A percentile compares a stretch with the other conserved stretches of the same genome.
Evolutionary conservation across 148 eudicot species (phyloP).

Genomic region (Bassia scoparia): DNA sequence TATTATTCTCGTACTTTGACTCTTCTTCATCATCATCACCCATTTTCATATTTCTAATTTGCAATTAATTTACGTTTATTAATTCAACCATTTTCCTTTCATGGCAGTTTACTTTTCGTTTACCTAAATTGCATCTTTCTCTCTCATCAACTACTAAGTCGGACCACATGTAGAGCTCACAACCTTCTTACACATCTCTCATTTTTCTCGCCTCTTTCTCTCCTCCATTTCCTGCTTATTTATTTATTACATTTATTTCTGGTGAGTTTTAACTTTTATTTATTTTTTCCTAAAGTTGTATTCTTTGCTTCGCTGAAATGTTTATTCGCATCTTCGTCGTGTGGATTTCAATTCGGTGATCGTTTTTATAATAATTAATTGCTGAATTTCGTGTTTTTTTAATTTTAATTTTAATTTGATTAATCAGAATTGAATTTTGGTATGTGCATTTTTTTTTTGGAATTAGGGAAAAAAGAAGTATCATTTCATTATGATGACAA

Average conservation of each 20-base stretch:
- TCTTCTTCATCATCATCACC: too few relatives aligned
- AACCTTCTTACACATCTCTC: conserved; percentile 8
- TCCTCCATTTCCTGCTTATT: not conserved
- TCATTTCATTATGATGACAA: not conserved
- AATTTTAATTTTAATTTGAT: not conserved
- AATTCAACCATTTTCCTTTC: not conserved
- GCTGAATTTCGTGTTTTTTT: not conserved
- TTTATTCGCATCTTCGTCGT: not conserved
- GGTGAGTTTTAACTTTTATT: too few relatives aligned
- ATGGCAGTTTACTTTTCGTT: not conserved
- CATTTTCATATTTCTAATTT: not conserved
- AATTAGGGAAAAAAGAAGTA: too few relatives aligned
- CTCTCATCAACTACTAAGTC: conserved; percentile 1
- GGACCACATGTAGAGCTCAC: conserved; percentile 9
- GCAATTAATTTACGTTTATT: not conserved
- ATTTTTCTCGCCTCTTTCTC: not conserved
- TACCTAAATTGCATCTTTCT: not conserved
- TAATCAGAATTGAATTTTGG: not conserved
- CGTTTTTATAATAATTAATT: not conserved
- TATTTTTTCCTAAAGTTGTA: not conserved
- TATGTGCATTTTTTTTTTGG: not conserved
- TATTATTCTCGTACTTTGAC: too few relatives aligned
- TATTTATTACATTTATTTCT: not conserved
- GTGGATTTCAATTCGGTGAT: not conserved
- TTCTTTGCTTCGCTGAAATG: not conserved